Evolutionary conservation across 768 basidiomycete genomes (phyloP).

Genomic region (Leccinum ochraceum): DNA sequence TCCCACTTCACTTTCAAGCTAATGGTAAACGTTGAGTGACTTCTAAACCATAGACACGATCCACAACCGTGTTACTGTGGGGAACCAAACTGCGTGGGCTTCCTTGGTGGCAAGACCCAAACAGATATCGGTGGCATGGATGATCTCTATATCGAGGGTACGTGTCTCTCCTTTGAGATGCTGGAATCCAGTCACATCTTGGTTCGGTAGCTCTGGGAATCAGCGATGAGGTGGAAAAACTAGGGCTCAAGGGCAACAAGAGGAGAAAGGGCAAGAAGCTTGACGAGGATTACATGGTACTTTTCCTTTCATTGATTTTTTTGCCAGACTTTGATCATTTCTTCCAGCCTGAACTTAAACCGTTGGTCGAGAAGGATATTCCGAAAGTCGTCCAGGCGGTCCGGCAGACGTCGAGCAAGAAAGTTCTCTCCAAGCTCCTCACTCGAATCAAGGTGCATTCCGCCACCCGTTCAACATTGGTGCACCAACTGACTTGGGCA

Average conservation of each 20-base stretch:
- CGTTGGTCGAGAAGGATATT: constrained; percentile 76
- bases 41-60: constrained; percentile 63
- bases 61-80: constrained; percentile 95
- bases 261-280: constrained; percentile 92
- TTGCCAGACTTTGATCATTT: constrained; percentile 1
- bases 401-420: constrained; percentile 81
- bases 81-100: constrained; percentile 93
- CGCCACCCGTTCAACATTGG: not conserved
- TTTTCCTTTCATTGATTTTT: constrained; percentile 10
- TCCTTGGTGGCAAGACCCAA: constrained; percentile 97
- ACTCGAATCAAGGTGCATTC: constrained; percentile 76
- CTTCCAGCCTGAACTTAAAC: constrained; percentile 70
- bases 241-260: constrained; percentile 82
- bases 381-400: constrained; percentile 92
- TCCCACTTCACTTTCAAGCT: not conserved
- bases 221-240: constrained; percentile 81
- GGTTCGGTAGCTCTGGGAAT: constrained; percentile 79
- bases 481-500: not conserved
- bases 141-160: constrained; percentile 91
- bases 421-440: constrained; percentile 80
- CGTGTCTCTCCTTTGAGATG: not conserved
- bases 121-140: constrained; percentile 95
- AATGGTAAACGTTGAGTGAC: not conserved
- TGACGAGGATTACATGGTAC: constrained; percentile 90
- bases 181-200: not conserved